Percentiles rank a stretch among this genome's conserved stretches.
Evolutionary conservation across 495 filamentous ascomycete genomes (phyloP).

Genomic region (Filosporella fistucella): DNA sequence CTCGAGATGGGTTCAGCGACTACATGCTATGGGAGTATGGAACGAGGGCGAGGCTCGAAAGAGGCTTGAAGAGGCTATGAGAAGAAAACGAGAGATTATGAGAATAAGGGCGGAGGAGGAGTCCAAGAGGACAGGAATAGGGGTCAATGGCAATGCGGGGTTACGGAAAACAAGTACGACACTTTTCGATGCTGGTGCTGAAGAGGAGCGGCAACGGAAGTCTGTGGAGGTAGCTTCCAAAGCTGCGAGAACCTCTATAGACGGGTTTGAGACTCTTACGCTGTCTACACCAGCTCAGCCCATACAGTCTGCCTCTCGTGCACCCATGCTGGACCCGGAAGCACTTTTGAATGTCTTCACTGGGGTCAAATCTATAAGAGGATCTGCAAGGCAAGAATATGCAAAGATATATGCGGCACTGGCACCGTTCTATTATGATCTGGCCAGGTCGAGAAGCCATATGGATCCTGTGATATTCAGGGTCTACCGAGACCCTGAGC

Average conservation of each 20-base stretch:
- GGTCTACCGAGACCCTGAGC: constrained; percentile 78
- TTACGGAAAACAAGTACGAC: constrained; percentile 33
- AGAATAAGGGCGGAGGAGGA: constrained; percentile 48
- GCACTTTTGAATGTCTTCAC: constrained; percentile 62
- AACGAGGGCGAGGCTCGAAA: constrained; percentile 81
- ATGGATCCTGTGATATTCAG: constrained; percentile 80
- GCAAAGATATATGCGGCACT: constrained; percentile 85
- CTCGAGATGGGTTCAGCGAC: constrained; percentile 81
- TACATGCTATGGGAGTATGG: constrained; percentile 88
- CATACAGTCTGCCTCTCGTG: constrained; percentile 7
- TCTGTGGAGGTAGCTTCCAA: constrained; percentile 12
- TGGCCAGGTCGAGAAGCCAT: constrained; percentile 66
- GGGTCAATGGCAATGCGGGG: constrained; percentile 26
- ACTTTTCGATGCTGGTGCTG: constrained; percentile 63
- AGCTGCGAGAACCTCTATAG: constrained; percentile 20
- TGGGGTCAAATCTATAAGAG: constrained; percentile 71
- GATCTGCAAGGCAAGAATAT: constrained; percentile 84
- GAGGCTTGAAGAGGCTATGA: constrained; percentile 69
- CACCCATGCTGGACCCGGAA: constrained; percentile 45
- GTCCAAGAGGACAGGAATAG: constrained; percentile 30
- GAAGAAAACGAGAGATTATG: constrained; percentile 58
- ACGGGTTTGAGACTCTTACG: constrained; percentile 37
- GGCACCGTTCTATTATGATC: constrained; percentile 83
- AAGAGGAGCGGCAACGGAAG: constrained; percentile 45
- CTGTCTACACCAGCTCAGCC: constrained; percentile 16